Percentiles rank a stretch among this genome's conserved stretches.
phyloP scores from a whole-genome alignment of 257 asterid genomes.

The Agastache rugosa region DNA sequence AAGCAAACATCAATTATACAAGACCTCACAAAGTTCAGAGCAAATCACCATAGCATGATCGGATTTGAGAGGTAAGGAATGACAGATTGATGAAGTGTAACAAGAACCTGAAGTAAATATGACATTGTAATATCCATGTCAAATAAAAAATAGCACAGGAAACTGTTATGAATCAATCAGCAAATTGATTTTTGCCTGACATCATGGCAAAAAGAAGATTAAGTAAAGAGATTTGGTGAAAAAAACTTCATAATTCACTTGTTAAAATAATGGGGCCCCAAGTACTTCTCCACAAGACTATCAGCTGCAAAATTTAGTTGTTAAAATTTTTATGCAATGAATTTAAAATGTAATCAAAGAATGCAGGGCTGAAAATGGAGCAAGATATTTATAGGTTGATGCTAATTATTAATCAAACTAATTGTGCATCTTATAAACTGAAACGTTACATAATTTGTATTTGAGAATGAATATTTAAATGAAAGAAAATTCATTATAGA shows the following conservation, averaged over 20 bases:
- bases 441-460: background rate
- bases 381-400: background rate
- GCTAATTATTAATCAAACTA: slow-evolving; percentile 14
- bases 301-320: background rate
- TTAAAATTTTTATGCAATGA: slow-evolving; percentile 6
- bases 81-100: slow-evolving; percentile 72
- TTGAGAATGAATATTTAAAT: background rate
- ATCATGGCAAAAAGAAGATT: background rate
- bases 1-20: slow-evolving; percentile 24
- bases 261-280: background rate
- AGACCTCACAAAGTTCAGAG: slow-evolving; percentile 22
- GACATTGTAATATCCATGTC: slow-evolving; percentile 4
- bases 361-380: slow-evolving; percentile 5
- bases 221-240: background rate
- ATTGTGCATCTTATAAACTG: background rate
- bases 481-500: background rate
- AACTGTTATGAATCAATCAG: slow-evolving; percentile 6
- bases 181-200: background rate
- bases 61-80: slow-evolving; percentile 88
- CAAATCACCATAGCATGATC: slow-evolving; percentile 72
- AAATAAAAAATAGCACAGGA: background rate
- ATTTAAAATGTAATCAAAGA: background rate
- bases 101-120: slow-evolving; percentile 68
- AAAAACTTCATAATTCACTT: slow-evolving; percentile 14
- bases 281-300: background rate